Conservation (phyloP, 371 early-diverging fungal genomes). For the Mucor indicus region DNA sequence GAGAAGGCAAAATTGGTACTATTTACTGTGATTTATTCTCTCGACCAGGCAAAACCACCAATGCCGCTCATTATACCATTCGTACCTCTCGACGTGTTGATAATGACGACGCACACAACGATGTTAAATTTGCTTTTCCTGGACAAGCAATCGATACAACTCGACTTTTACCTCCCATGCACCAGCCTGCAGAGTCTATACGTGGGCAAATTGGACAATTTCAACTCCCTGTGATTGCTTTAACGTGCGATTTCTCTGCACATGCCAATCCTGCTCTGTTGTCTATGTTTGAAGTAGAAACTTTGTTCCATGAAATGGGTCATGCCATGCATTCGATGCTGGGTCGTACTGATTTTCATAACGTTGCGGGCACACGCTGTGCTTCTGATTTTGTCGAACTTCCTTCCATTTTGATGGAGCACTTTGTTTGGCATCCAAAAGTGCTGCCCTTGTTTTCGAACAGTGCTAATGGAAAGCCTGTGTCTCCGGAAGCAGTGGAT, state of each 20-base stretch:
- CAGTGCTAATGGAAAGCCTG: conserved; percentile 48
- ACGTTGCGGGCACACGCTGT: conserved; percentile 92
- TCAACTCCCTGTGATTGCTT: conserved; percentile 76
- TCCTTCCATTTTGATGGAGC: conserved; percentile 94
- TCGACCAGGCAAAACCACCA: conserved; percentile 72
- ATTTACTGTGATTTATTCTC: conserved; percentile 92
- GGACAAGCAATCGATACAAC: conserved; percentile 14
- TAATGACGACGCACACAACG: conserved; percentile 65
- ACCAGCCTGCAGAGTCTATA: conserved; percentile 24
- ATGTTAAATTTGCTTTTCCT: conserved; percentile 43
- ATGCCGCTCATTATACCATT: conserved; percentile 95
- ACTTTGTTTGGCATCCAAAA: conserved; percentile 74
- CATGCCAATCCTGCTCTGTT: conserved; percentile 45
- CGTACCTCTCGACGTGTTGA: conserved; percentile 87
- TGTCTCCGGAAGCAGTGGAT: conserved; percentile 42
- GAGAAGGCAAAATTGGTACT: conserved; percentile 78
- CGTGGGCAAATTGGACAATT: conserved; percentile 48
- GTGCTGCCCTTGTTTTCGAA: conserved; percentile 70
- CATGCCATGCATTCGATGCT: conserved; percentile 98
- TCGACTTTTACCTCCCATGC: conserved; percentile 23
- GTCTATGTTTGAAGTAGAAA: conserved; percentile 81
- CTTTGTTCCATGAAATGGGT: conserved; percentile 98
- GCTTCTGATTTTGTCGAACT: conserved; percentile 95
- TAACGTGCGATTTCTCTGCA: conserved; percentile 71
- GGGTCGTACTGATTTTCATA: conserved; percentile 91